Base-by-base conservation (phyloP, 768 basidiomycete genomes). In the Psilocybe subaeruginosa region DNA sequence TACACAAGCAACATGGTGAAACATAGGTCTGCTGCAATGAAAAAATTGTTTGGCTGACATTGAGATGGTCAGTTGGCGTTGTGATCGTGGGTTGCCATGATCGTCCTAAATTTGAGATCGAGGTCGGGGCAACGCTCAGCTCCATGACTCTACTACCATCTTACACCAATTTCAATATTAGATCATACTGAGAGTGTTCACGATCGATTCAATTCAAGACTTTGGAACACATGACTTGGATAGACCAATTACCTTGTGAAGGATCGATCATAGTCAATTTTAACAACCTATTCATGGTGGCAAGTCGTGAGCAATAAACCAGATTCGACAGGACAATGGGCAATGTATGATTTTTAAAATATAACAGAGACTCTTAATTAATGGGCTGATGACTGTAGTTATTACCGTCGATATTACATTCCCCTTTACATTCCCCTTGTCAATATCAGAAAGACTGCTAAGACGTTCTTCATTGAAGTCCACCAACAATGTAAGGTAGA, bases 381-480 rank as follows among this genome's bases (percentile, higher is more conserved):
- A 30, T 43, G 9, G 35, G 4, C 12, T 41, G 45, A 49, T 35
- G 47, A 56, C 23, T 35, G 41, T n/a, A 43, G 41, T 43, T 12
- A 43, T 12, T 43, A 14, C 14, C 41, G 41, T n/a, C n/a, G 14
- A 43, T 43, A 43, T n/a, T 5, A 12, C 41, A 43, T 16, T 14
- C 14, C 41, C 41, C 7, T 14, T 6, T 12, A 66, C 29, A 66
- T 23, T 23, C 23, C 23, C 23, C 23, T 23, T 58, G 56, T 62
- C 66, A 66, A 66, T 66, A 63, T 23, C 23, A 23, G 23, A 23
- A 27, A 30, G n/a, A 19, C 5, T n/a, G 31, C 3, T 39, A 16
- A 43, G 17, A 19, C 37, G 33, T 35, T 35, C 8, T 43, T n/a
- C n/a, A 43, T 43, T 4, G 11, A 16, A 12, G 7, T 43, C 14